A percentile compares a stretch with the other conserved stretches of the same genome.
phyloP scores from a whole-genome alignment of 352 stramenopile species.

The Phytophthora sp. region DNA sequence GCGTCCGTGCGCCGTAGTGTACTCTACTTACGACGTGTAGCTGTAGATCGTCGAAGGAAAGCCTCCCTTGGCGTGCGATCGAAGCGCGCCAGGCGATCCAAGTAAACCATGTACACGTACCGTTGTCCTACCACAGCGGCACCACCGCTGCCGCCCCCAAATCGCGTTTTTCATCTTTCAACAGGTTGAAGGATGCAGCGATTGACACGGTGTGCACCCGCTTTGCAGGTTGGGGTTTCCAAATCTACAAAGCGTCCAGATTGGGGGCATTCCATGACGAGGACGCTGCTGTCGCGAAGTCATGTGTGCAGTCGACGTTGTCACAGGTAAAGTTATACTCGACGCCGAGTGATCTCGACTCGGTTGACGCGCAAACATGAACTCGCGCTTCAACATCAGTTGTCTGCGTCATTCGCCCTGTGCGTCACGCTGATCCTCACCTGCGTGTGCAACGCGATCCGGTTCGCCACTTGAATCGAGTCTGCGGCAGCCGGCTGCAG shows the following conservation, averaged over 20 bases:
- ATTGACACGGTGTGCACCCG: too few species aligned
- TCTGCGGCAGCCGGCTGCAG: slow-evolving; percentile 1
- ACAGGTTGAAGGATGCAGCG: too few species aligned
- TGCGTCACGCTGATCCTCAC: neutral
- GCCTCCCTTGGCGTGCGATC: slow-evolving; percentile 9
- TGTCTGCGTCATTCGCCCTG: neutral
- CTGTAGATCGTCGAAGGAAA: neutral
- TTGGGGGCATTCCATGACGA: too few species aligned
- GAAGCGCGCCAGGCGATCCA: slow-evolving; percentile 11
- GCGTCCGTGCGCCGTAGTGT: too few species aligned
- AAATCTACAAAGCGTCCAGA: too few species aligned
- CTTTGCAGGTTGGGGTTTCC: too few species aligned
- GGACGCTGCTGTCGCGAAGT: too few species aligned
- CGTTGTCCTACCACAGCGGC: neutral
- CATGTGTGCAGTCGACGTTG: too few species aligned
- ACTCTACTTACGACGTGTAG: too few species aligned
- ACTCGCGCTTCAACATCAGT: neutral
- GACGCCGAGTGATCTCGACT: neutral
- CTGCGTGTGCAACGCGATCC: neutral
- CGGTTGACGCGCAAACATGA: neutral
- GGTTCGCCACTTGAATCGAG: neutral
- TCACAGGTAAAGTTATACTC: too few species aligned
- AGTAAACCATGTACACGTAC: slow-evolving; percentile 15
- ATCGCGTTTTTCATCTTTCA: too few species aligned
- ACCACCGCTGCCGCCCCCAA: neutral